A percentile compares a stretch with the other conserved stretches of the same genome.
phyloP scores from a whole-genome alignment of 106 monocot species.

The Dioscorea alata region DNA sequence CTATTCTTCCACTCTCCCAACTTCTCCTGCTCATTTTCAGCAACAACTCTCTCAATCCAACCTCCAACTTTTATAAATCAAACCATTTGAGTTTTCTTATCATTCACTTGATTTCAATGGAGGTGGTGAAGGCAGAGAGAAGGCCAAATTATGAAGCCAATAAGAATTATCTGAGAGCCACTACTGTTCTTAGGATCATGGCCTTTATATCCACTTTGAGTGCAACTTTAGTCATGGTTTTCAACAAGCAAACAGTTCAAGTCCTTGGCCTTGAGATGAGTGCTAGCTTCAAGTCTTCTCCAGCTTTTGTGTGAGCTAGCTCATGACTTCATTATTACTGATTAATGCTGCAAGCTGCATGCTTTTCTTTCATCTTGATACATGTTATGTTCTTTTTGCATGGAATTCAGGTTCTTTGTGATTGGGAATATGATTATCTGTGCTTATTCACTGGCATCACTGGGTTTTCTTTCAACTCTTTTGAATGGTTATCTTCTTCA shows the following conservation, averaged over 20 bases:
- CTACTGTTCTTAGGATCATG: slow-evolving; percentile 9
- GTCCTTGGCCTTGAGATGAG: slow-evolving; percentile 4
- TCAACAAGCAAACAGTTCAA: slow-evolving; percentile 16
- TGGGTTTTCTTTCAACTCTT: slow-evolving; percentile 1
- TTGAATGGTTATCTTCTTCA: slow-evolving; percentile 4
- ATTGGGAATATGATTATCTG: slow-evolving; percentile 18
- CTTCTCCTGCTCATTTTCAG: neutral
- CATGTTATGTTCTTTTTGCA: neutral
- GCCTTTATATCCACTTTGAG: slow-evolving; percentile 13
- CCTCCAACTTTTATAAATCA: neutral
- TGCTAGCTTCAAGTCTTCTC: slow-evolving; percentile 21
- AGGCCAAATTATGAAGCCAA: neutral
- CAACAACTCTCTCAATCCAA: no score
- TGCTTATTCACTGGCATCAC: slow-evolving; percentile 15
- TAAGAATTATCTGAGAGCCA: neutral
- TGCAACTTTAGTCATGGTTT: slow-evolving; percentile 17
- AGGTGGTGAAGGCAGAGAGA: neutral
- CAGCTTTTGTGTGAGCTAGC: slow-evolving; percentile 17
- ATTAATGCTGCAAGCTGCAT: neutral
- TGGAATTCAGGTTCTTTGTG: slow-evolving; percentile 19
- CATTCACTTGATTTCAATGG: neutral
- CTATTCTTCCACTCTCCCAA: neutral
- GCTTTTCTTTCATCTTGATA: neutral
- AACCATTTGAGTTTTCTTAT: neutral
- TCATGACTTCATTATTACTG: neutral